Conservation (phyloP, 176 grass and related monocot species). For the Tillandsia fasciculata region DNA sequence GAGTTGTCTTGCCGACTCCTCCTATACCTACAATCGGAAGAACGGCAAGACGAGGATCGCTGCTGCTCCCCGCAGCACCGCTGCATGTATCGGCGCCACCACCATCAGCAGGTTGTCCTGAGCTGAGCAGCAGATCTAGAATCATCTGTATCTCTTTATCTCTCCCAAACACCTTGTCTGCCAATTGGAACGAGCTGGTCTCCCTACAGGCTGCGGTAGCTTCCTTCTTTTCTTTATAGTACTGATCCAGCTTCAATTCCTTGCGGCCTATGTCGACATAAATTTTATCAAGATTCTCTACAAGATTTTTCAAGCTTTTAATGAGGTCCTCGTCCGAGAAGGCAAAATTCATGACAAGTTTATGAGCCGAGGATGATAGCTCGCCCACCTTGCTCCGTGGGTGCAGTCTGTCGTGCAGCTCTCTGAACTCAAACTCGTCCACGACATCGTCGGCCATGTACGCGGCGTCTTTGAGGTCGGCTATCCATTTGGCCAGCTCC, state of each 20-base stretch:
- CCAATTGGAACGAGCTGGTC: background rate
- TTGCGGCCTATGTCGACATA: background rate
- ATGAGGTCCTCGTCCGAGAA: constrained; percentile 10
- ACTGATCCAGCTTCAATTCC: constrained; percentile 7
- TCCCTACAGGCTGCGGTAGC: background rate
- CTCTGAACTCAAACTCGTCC: constrained; percentile 17
- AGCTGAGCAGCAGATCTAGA: constrained; percentile 7
- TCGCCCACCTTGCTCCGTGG: constrained; percentile 18
- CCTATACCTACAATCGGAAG: constrained; percentile 18
- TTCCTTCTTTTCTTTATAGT: background rate
- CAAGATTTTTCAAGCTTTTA: constrained; percentile 10
- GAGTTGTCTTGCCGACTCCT: constrained; percentile 21
- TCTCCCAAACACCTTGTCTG: background rate
- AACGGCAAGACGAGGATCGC: background rate
- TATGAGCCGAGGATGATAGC: constrained; percentile 11
- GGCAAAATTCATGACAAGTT: constrained; percentile 9
- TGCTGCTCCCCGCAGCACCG: background rate
- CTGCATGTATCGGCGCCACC: too few relatives aligned
- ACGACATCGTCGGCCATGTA: constrained; percentile 19
- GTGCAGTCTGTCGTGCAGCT: constrained; percentile 3
- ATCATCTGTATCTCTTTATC: background rate
- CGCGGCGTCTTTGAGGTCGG: background rate
- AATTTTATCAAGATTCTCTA: constrained; percentile 6
- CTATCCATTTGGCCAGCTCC: constrained; percentile 8
- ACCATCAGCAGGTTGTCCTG: background rate